These are phyloP conservation scores for Xylariaceae sp. DNA, from an alignment of 2,329 filamentous ascomycete genomes.

Conservation along the genomic window DNA sequence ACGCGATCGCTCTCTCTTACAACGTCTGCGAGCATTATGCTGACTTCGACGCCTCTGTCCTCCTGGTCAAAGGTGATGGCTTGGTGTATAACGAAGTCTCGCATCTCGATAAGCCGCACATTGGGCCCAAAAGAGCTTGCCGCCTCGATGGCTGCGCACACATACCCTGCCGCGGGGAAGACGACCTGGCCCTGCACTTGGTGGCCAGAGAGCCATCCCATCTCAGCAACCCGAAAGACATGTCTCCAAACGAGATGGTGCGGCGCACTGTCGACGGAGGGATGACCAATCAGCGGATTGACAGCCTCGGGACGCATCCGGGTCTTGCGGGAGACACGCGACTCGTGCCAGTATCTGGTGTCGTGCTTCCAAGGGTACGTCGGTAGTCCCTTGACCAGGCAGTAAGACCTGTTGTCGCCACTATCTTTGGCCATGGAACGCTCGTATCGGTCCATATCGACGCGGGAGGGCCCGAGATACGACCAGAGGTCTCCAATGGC, in stretches of 20 bases:
- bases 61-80: conserved; percentile 11
- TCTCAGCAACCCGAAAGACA: conserved; percentile 3
- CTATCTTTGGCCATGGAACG: neutral
- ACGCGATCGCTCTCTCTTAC: neutral
- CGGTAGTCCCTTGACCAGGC: conserved; percentile 10
- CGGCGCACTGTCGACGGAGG: neutral
- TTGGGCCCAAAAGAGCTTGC: neutral
- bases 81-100: conserved; percentile 14
- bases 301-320: neutral
- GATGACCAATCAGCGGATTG: conserved; percentile 14
- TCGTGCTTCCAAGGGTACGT: conserved; percentile 18
- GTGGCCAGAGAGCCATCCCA: conserved; percentile 16
- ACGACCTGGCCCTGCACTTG: conserved; percentile 12
- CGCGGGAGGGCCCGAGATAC: neutral
- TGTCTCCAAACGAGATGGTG: conserved; percentile 13
- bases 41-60: conserved; percentile 12
- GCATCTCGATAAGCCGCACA: conserved; percentile 12
- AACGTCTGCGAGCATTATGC: conserved; percentile 1
- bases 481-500: conserved; percentile 13
- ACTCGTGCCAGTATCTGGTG: conserved; percentile 10
- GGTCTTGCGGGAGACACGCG: neutral
- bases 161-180: conserved; percentile 19
- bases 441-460: neutral
- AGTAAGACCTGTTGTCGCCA: neutral
- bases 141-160: conserved; percentile 14